These are phyloP conservation scores for Quercus wislizeni DNA, from an alignment of 306 rosid genomes.

Conservation along the genomic window DNA sequence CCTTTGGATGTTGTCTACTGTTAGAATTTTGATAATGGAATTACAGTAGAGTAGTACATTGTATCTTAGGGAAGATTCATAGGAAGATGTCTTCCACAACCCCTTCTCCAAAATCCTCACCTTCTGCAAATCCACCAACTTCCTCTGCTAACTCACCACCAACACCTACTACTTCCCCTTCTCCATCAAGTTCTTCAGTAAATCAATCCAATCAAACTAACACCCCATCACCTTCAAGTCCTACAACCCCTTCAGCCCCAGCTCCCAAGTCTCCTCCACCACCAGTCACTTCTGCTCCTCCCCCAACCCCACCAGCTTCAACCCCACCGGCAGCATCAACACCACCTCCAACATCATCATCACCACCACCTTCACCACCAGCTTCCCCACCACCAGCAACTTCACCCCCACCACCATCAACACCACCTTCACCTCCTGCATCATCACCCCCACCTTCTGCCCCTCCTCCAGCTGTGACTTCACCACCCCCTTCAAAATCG, in stretches of 20 bases:
- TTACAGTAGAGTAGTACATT: slow-evolving; percentile 23
- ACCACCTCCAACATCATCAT: slow-evolving; percentile 15
- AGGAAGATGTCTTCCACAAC: slow-evolving; percentile 57
- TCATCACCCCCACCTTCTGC: slow-evolving; percentile 32
- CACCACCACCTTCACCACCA: slow-evolving; percentile 16
- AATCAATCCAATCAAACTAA: slow-evolving; percentile 26
- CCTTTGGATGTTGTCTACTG: slow-evolving; percentile 14
- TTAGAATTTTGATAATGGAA: slow-evolving; percentile 25
- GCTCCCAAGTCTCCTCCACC: slow-evolving; percentile 45
- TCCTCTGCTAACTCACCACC: slow-evolving; percentile 31
- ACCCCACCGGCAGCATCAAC: slow-evolving; percentile 31
- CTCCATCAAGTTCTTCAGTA: slow-evolving; percentile 31
- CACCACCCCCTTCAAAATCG: slow-evolving; percentile 50
- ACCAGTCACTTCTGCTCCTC: slow-evolving; percentile 30
- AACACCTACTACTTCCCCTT: slow-evolving; percentile 38
- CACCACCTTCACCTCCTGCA: slow-evolving; percentile 39
- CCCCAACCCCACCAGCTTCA: slow-evolving; percentile 43
- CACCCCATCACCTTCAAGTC: slow-evolving; percentile 38
- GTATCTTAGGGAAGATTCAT: slow-evolving; percentile 24
- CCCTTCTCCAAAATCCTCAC: slow-evolving; percentile 71
- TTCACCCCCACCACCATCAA: slow-evolving; percentile 31
- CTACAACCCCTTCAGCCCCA: slow-evolving; percentile 42
- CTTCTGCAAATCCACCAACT: slow-evolving; percentile 60
- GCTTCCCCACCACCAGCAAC: slow-evolving; percentile 23
- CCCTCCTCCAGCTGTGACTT: slow-evolving; percentile 43